These are phyloP conservation scores for Scutellaria galericulata DNA, from an alignment of 257 asterid genomes.

Conservation along the genomic window DNA sequence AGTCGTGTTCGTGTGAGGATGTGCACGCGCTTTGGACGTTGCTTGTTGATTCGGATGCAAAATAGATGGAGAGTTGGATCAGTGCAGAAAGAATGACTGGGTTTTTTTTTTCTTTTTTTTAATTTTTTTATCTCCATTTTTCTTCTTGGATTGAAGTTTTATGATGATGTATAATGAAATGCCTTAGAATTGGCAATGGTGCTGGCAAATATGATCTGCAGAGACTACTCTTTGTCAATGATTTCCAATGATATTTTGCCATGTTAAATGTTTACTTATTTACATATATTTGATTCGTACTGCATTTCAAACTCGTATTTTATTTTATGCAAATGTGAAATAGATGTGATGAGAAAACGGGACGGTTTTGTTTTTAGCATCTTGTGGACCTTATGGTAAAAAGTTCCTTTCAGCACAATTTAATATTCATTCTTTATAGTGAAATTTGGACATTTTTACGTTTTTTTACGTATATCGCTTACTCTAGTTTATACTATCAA, in stretches of 20 bases:
- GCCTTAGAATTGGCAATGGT: neutral
- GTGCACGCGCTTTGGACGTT: slow-evolving; percentile 74
- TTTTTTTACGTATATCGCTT: no score
- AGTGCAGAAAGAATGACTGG: neutral
- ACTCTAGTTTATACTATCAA: no score
- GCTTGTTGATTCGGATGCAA: slow-evolving; percentile 55
- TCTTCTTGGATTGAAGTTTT: neutral
- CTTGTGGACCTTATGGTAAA: no score
- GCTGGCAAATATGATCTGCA: neutral
- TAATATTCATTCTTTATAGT: no score
- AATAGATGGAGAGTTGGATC: neutral
- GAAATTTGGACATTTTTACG: no score
- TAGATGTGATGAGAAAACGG: no score
- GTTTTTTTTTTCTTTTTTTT: neutral
- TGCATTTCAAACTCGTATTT: no score
- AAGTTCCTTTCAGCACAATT: no score
- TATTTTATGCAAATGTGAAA: no score
- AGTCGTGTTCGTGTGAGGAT: slow-evolving; percentile 74
- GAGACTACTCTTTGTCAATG: neutral
- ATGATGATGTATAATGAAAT: neutral
- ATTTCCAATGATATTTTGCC: slow-evolving; percentile 10
- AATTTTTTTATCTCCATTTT: no score
- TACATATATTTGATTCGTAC: no score
- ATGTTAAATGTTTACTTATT: neutral
- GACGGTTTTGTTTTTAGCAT: no score